These are phyloP conservation scores for Haematococcus lacustris DNA, from an alignment of 139 green algal genomes.

Conservation along the genomic window DNA sequence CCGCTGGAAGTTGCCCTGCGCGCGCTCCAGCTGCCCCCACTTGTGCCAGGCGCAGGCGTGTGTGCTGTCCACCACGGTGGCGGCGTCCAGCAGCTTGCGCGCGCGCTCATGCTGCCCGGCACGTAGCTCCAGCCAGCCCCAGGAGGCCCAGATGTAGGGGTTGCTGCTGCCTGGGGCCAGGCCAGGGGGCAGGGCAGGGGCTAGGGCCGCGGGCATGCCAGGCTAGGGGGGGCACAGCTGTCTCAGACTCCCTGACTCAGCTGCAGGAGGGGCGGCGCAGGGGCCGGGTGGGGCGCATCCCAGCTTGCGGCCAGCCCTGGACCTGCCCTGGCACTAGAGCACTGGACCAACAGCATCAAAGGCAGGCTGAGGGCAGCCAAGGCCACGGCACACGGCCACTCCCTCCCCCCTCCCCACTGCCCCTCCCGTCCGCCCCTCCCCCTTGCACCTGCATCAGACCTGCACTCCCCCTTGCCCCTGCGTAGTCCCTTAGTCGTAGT, in stretches of 20 bases:
- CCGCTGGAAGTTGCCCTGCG: constrained; percentile 71
- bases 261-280: too few species aligned
- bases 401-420: background rate
- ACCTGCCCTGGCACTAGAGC: background rate
- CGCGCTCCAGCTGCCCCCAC: constrained; percentile 93
- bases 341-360: background rate
- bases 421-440: background rate
- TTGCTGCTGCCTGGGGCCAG: constrained; percentile 53
- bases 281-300: too few species aligned
- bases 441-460: background rate
- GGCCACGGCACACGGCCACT: background rate
- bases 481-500: too few species aligned
- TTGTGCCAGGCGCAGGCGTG: constrained; percentile 93
- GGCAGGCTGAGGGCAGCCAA: background rate
- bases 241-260: too few species aligned
- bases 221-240: too few species aligned
- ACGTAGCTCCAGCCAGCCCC: constrained; percentile 77
- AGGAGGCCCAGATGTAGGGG: constrained; percentile 87
- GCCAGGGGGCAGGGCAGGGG: background rate
- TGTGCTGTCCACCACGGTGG: constrained; percentile 67
- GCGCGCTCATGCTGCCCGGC: constrained; percentile 59
- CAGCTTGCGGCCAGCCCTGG: too few species aligned
- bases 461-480: too few species aligned
- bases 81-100: constrained; percentile 87
- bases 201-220: too few species aligned